Evolutionary conservation across 768 basidiomycete species (phyloP), one percentile per base, ranked within the genome.

Genomic region (Russula griseocarnosa): DNA sequence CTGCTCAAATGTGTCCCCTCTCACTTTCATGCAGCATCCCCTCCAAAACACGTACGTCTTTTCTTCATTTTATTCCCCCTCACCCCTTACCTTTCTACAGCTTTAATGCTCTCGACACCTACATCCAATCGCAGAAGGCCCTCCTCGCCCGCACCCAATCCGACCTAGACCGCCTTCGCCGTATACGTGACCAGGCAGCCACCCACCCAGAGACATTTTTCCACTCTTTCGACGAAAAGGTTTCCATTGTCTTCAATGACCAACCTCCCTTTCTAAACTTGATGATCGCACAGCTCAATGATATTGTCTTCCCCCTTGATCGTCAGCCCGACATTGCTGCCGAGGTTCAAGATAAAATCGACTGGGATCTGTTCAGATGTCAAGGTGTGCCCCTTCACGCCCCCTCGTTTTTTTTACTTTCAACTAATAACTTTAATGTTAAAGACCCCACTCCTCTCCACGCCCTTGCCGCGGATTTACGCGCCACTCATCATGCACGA

Each of bases 101-200:
- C 69, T 73, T 84, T 69, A 80, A 86, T 73, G 86, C 86, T 77
- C 86, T 91, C 69, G 81, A 83, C 69, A 75, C 75, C 54, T 91
- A 85, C 74, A 81, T 91, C 66, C 77, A 81, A 60, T 76, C 81
- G 47, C 89, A 91, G 74, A 82, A 75, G 72, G 71, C 76, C 22
- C 68, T 88, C 38, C 81, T 91, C 46, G 78, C 79, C 55, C 81
- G 81, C 36, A 86, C 86, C 32, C 81, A 83, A 66, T 74, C 79
- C 67, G 88, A 90, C 75, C 82, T 91, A 71, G 80, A 79, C 56
- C 75, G 78, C 24, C 78, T 92, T 24, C 77, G 77, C 53, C 71
- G 71, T 46, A 75, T 86, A 36, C 80, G 76, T 64, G 73, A 68
- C 18, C 73, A 80, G 47, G 75, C 78, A 1, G 64, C 76, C 22